phyloP scores from a whole-genome alignment of 768 basidiomycete species.

The Russula olivacea region DNA sequence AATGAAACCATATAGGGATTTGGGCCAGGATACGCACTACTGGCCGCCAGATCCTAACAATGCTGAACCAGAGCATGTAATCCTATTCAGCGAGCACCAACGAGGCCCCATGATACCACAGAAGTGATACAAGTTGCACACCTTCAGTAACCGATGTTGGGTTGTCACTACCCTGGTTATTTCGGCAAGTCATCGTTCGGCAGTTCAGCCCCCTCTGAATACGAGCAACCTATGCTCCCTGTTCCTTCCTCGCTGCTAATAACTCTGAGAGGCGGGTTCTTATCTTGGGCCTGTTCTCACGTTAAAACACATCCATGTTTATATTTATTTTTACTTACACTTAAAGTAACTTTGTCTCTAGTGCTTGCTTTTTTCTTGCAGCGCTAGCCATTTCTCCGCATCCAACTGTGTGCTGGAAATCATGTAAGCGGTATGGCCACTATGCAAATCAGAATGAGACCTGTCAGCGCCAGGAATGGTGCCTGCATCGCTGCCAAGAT shows the following conservation, averaged over 20 bases:
- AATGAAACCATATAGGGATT: no score
- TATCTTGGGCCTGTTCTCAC: constrained; percentile 64
- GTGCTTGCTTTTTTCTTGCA: constrained; percentile 89
- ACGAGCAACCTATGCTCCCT: constrained; percentile 6
- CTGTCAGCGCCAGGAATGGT: neutral
- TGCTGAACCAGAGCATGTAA: no score
- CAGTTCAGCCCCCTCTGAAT: neutral
- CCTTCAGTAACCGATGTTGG: no score
- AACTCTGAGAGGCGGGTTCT: constrained; percentile 68
- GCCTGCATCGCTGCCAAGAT: no score
- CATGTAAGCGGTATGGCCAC: neutral
- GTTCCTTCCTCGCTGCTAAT: constrained; percentile 30
- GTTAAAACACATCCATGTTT: constrained; percentile 6
- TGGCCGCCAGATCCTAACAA: no score
- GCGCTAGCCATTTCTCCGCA: constrained; percentile 78
- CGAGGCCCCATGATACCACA: no score
- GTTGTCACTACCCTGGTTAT: no score
- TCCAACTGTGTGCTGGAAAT: constrained; percentile 72
- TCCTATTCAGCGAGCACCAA: no score
- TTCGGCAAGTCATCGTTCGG: no score
- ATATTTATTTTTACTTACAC: constrained; percentile 50
- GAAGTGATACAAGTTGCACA: no score
- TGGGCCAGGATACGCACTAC: no score
- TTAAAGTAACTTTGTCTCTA: constrained; percentile 81
- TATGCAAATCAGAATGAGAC: constrained; percentile 30